Evolutionary conservation across 2,329 filamentous ascomycete genomes (phyloP), one percentile per base, ranked within the genome.

Genomic region (Colletotrichum coccodes): DNA sequence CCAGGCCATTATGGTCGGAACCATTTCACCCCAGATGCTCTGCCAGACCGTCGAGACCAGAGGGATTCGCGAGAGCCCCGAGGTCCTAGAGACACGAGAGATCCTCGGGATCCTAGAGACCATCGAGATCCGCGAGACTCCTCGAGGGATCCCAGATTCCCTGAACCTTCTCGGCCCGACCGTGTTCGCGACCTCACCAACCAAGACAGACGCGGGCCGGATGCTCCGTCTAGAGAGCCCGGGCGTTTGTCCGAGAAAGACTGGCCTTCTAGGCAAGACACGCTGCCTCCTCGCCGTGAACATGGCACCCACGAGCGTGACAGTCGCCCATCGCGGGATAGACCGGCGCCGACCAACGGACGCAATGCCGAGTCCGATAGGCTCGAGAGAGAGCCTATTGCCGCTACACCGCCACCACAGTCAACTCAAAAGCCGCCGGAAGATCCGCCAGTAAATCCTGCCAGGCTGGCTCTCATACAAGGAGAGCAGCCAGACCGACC

Each of bases 371-470:
- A 80, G 9, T n/a, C 72, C 7, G 64, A 61, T 34, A 72, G 75
- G 57, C 68, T 57, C 23, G 61, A 72, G 60, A 71, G 79, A 58
- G 75, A 80, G 57, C 71, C 67, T 38, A 30, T 64, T 23, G 57
- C 60, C 36, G 23, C 62, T 30, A 64, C 21, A 74, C 73, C 38
- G 76, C 67, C 73, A 3, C 65, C 76, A 21, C 71, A 74, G n/a
- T 68, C 74, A 16, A 49, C 65, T 11, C 70, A 76, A 34, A 60
- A 77, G n/a, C 74, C 80, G 16, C 72, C 78, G 12, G 75, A 79
- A 21, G 87, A 86, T 12, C 85, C 86, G 8, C 79, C 80, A 9
- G 85, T 89, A 73, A 89, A 89, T 69, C 86, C 87, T 1, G 86
- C 88, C 59, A 82, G 87, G 64, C 85, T 86, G 34, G 82, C 86